A percentile compares a stretch with the other conserved stretches of the same genome.
phyloP scores from a whole-genome alignment of 805 yeast genomes.

The Starmerella sp. region DNA sequence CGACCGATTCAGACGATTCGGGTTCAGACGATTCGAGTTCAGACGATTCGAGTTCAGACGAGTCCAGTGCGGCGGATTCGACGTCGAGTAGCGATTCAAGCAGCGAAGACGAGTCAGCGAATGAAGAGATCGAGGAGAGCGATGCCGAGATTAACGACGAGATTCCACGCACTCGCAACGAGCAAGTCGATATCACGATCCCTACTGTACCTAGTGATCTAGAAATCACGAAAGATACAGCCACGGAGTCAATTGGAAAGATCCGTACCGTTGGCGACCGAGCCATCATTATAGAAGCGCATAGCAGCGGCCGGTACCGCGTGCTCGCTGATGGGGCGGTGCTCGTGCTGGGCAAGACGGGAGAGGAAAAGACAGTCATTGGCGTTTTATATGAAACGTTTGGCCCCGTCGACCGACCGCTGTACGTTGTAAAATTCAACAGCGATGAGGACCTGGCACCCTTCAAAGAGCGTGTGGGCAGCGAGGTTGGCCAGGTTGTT shows the following conservation, averaged over 20 bases:
- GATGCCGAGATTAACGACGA: slow-evolving; percentile 20
- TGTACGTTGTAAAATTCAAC: slow-evolving; percentile 63
- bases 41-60: background rate
- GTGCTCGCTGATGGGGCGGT: slow-evolving; percentile 70
- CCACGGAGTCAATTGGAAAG: slow-evolving; percentile 61
- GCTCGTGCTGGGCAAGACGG: slow-evolving; percentile 37
- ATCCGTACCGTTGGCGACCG: slow-evolving; percentile 59
- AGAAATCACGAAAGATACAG: slow-evolving; percentile 44
- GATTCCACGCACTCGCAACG: slow-evolving; percentile 73
- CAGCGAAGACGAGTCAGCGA: slow-evolving; percentile 22
- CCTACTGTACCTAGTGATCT: slow-evolving; percentile 60
- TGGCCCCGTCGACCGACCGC: slow-evolving; percentile 75
- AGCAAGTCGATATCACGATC: slow-evolving; percentile 55
- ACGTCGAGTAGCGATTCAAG: slow-evolving; percentile 13
- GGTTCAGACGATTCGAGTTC: background rate
- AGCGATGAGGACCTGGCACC: slow-evolving; percentile 38
- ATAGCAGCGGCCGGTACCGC: slow-evolving; percentile 69
- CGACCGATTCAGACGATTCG: background rate
- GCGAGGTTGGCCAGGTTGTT: slow-evolving; percentile 62
- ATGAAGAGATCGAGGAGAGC: slow-evolving; percentile 18
- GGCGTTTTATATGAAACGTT: slow-evolving; percentile 82
- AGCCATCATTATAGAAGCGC: slow-evolving; percentile 61
- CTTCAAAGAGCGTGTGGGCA: slow-evolving; percentile 41
- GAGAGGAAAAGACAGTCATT: slow-evolving; percentile 44
- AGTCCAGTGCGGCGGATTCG: background rate